Evolutionary conservation across 768 basidiomycete species (phyloP), one percentile per base, ranked within the genome.

Genomic region (Lanmaoa rubissima): DNA sequence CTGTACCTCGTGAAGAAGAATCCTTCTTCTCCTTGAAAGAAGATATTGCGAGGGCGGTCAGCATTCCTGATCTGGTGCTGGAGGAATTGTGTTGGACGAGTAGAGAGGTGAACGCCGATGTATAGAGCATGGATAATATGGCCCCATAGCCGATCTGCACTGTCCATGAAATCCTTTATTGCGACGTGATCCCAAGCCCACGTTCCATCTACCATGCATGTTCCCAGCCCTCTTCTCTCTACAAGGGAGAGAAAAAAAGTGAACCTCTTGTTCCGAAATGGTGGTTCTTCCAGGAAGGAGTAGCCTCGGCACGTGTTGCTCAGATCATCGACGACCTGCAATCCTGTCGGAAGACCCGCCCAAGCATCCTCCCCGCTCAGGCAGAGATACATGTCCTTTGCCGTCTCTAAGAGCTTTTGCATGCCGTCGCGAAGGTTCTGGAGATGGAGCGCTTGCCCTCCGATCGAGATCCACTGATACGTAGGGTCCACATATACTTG

Each of bases 41-140:
- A 24, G 21, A 24, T 24, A 24, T 59, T 61, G 24, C 57, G 40
- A 2, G 57, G 40, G 0, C 53, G n/a, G 8, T 58, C 57, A 0
- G 36, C 40, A n/a, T 59, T 59, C 7, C 50, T 12, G 12, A 59
- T 13, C 16, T 59, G 54, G 28, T 32, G 44, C 6, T 59, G 58
- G 10, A 59, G 12, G n/a, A 56, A 59, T 26, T 59, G 54, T 0
- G 40, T 43, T 0, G 26, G 54, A 0, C 54, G 26, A 1, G 54
- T 55, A 3, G 58, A 51, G 4, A 59, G 46, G 16, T 59, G 58
- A 0, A 6, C 16, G 2, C 54, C 45, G 17, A 59, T 21, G 5
- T 48, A 59, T 8, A 59, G 49, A 1, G 41, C 44, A 8, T 57
- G 42, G 13, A 46, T 35, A 17, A 41, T 17, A 5, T 46, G 24